A percentile compares a stretch with the other conserved stretches of the same genome.
phyloP scores from a whole-genome alignment of 1,284 basidiomycete genomes.

The Laetiporus sulphureus region DNA sequence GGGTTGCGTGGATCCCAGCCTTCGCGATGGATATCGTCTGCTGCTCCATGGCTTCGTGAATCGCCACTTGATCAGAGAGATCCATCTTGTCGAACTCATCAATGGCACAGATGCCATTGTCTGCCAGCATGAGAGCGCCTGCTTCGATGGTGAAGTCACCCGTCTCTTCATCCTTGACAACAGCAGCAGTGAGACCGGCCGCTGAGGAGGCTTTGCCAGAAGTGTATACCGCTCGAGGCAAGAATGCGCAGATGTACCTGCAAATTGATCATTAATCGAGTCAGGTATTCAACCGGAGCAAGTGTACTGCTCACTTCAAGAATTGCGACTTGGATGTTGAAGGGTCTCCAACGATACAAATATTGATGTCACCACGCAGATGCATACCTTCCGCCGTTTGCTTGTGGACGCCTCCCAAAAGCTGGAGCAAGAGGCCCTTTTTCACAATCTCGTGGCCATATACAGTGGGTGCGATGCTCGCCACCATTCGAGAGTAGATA shows the following conservation, averaged over 20 bases:
- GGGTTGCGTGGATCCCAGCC: conserved; percentile 96
- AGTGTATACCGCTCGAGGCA: conserved; percentile 97
- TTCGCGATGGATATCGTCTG: conserved; percentile 99
- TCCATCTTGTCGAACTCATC: conserved; percentile 99
- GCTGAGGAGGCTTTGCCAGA: conserved; percentile 99
- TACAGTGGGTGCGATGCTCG: conserved; percentile 95
- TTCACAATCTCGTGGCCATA: conserved; percentile 99
- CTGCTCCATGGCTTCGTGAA: conserved; percentile 99
- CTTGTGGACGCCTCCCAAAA: conserved; percentile 99
- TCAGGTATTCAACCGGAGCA: too few relatives aligned
- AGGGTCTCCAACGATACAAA: conserved; percentile 97
- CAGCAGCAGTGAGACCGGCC: conserved; percentile 97
- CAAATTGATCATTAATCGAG: background rate
- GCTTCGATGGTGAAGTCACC: conserved; percentile 99
- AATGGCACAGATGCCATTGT: conserved; percentile 99
- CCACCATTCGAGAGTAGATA: conserved; percentile 91
- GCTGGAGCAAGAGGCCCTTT: conserved; percentile 94
- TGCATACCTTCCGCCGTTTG: conserved; percentile 95
- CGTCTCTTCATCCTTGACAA: conserved; percentile 97
- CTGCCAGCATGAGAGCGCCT: conserved; percentile 97
- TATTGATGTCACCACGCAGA: conserved; percentile 95
- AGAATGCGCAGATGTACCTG: conserved; percentile 97
- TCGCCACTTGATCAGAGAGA: conserved; percentile 95
- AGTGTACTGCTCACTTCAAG: conserved; percentile 79
- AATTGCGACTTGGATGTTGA: conserved; percentile 98